phyloP scores from a whole-genome alignment of 2,329 filamentous ascomycete species.

The Juglanconis oblonga region DNA sequence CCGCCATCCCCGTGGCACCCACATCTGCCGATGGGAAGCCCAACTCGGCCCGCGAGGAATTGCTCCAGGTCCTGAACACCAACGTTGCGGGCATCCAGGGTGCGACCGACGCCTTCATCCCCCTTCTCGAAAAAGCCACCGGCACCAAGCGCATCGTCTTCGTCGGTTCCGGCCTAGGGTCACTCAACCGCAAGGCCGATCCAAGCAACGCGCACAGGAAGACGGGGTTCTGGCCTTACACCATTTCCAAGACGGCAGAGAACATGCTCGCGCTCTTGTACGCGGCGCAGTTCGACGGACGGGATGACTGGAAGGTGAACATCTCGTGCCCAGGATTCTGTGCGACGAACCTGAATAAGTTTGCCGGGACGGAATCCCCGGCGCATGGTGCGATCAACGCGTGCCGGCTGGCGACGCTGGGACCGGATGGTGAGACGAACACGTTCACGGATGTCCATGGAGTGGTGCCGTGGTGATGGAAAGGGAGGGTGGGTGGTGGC shows the following conservation, averaged over 20 bases:
- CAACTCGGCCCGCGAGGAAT: conserved; percentile 19
- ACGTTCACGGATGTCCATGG: conserved; percentile 22
- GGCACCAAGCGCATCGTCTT: conserved; percentile 25
- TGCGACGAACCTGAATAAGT: conserved; percentile 25
- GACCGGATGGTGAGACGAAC: conserved; percentile 22
- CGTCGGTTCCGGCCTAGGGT: conserved; percentile 23
- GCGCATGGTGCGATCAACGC: conserved; percentile 24
- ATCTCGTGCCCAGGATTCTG: conserved; percentile 24
- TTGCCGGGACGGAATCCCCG: conserved; percentile 11
- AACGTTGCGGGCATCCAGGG: conserved; percentile 29
- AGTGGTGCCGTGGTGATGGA: conserved; percentile 18
- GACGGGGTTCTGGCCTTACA: conserved; percentile 19
- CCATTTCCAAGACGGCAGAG: conserved; percentile 26
- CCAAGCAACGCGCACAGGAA: background rate
- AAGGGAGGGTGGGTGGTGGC: too few relatives aligned
- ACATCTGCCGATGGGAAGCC: conserved; percentile 13
- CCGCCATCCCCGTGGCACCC: conserved; percentile 20
- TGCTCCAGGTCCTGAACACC: conserved; percentile 26
- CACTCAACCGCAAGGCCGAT: conserved; percentile 17
- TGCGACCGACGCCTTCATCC: conserved; percentile 30
- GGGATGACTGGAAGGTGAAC: conserved; percentile 27
- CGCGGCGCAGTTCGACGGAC: conserved; percentile 20
- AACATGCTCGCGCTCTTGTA: conserved; percentile 25
- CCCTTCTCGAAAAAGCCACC: conserved; percentile 30
- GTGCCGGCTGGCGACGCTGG: conserved; percentile 24